Percentiles rank a stretch among this genome's conserved stretches.
Conservation (phyloP, 179 eudicot species). For the Beta corolliflora region DNA sequence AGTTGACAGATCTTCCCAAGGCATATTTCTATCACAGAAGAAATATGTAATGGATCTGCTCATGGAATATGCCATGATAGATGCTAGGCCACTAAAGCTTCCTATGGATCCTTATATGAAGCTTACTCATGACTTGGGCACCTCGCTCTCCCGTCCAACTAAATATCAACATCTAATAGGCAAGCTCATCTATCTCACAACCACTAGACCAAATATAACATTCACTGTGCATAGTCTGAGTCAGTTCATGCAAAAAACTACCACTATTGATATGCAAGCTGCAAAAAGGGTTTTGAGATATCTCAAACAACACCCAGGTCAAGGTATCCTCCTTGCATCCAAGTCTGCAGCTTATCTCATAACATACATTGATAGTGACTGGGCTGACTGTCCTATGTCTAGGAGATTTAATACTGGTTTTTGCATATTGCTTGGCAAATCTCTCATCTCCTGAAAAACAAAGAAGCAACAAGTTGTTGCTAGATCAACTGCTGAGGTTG, state of each 20-base stretch:
- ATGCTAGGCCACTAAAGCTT: neutral
- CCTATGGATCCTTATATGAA: neutral
- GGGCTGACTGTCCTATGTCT: no score
- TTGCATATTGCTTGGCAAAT: no score
- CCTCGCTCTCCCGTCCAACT: neutral
- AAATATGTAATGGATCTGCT: neutral
- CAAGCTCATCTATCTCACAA: neutral
- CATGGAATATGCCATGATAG: neutral
- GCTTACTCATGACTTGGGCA: neutral
- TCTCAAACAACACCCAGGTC: neutral
- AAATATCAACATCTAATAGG: neutral
- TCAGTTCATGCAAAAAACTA: neutral
- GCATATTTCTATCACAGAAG: neutral
- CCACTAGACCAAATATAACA: neutral
- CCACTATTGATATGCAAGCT: neutral
- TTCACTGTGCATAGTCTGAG: neutral
- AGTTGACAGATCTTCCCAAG: no score
- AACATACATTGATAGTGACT: neutral
- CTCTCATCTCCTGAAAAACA: no score
- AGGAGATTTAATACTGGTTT: no score
- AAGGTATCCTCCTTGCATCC: neutral
- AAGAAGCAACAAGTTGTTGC: no score
- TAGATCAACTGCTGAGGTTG: no score
- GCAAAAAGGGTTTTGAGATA: neutral
- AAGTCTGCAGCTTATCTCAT: neutral